Conservation (phyloP, 2,329 filamentous ascomycete species). For the Achaetomium macrosporum region DNA sequence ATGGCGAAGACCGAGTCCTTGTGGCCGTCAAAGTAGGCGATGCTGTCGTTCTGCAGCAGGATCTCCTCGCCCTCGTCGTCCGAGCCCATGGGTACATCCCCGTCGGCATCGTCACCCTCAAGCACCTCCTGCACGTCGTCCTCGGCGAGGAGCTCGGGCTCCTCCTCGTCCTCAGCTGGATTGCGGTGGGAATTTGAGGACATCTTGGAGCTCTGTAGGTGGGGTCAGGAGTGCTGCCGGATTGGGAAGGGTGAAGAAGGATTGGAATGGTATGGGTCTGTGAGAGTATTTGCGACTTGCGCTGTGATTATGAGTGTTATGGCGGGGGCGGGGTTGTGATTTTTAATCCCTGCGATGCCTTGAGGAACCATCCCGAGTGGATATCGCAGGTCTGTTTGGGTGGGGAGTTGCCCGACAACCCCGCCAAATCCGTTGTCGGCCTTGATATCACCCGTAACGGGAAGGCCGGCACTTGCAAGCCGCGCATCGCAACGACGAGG, state of each 20-base stretch:
- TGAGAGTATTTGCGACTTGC: not conserved
- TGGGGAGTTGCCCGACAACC: no score
- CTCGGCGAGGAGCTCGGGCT: conserved; percentile 67
- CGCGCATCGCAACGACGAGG: no score
- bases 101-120: conserved; percentile 31
- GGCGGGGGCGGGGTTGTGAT: conserved; percentile 9
- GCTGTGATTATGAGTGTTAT: not conserved
- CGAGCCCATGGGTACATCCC: conserved; percentile 76
- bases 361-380: no score
- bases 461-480: no score
- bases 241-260: not conserved
- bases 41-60: conserved; percentile 81
- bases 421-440: no score
- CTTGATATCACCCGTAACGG: no score
- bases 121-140: conserved; percentile 77
- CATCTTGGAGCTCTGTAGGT: conserved; percentile 5
- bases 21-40: conserved; percentile 86
- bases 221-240: no score
- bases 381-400: no score
- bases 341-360: conserved; percentile 8
- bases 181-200: conserved; percentile 31
- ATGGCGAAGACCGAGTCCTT: conserved; percentile 92
- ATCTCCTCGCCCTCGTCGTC: conserved; percentile 62
- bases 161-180: conserved; percentile 47
- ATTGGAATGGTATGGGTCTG: not conserved